phyloP scores from a whole-genome alignment of 106 monocot genomes.

The Allium fistulosum region DNA sequence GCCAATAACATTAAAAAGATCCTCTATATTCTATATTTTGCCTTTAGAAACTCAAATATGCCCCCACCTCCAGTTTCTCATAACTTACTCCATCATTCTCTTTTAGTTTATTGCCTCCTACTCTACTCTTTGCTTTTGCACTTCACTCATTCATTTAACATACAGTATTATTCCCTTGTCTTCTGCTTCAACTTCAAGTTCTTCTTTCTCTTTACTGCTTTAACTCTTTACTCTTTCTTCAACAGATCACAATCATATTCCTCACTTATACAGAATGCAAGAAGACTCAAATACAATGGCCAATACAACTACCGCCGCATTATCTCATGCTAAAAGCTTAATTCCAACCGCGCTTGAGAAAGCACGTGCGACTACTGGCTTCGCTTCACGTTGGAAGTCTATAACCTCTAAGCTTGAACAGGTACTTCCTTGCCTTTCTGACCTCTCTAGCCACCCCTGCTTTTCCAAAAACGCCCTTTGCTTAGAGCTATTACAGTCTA shows the following conservation, averaged over 20 bases:
- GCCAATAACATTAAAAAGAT: no score
- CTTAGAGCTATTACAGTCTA: slow-evolving; percentile 39
- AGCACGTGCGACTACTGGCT: slow-evolving; percentile 23
- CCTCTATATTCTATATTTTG: no score
- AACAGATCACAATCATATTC: not conserved
- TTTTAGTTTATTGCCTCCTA: no score
- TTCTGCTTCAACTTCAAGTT: slow-evolving; percentile 1
- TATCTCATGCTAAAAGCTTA: slow-evolving; percentile 25
- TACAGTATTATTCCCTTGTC: not conserved
- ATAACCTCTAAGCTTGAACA: slow-evolving; percentile 44
- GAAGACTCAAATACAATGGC: slow-evolving; percentile 3
- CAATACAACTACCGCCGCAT: slow-evolving; percentile 9
- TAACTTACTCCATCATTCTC: no score
- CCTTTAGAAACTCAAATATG: no score
- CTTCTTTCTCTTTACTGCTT: not conserved
- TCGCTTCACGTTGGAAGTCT: slow-evolving; percentile 37
- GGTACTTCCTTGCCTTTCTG: slow-evolving; percentile 51
- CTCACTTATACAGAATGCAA: slow-evolving; percentile 9
- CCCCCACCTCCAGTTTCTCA: no score
- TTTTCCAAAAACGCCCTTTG: slow-evolving; percentile 58
- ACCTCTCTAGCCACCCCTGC: slow-evolving; percentile 64
- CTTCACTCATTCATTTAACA: no score
- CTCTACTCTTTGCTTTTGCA: no score
- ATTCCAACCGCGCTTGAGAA: slow-evolving; percentile 36
- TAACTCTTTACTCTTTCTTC: not conserved